Evolutionary conservation across 805 yeast species (phyloP).

Genomic region (Candida mattraensis): DNA sequence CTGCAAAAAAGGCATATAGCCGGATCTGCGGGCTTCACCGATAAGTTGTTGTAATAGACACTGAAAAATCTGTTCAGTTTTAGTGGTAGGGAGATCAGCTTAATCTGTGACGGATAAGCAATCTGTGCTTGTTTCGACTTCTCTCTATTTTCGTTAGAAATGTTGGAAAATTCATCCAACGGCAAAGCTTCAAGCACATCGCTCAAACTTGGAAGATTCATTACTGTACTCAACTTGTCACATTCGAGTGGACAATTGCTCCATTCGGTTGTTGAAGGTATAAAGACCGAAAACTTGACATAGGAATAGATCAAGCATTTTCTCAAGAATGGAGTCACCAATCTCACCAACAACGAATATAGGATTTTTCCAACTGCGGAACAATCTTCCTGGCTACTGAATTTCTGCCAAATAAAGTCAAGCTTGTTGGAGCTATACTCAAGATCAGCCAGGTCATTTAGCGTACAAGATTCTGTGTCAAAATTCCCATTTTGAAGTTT

Average conservation of each 20-base stretch:
- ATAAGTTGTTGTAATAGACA: constrained; percentile 47
- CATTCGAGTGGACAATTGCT: constrained; percentile 44
- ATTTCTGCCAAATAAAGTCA: constrained; percentile 14
- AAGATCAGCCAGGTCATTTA: constrained; percentile 15
- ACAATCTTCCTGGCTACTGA: constrained; percentile 29
- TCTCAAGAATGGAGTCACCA: constrained; percentile 65
- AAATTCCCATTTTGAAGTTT: constrained; percentile 12
- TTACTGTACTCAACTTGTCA: constrained; percentile 48
- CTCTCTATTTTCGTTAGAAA: constrained; percentile 9
- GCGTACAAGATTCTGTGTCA: constrained; percentile 4
- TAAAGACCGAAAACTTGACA: constrained; percentile 49
- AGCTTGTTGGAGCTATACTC: constrained; percentile 16
- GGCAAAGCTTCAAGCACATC: constrained; percentile 21
- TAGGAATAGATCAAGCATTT: constrained; percentile 56
- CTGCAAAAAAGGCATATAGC: constrained; percentile 89
- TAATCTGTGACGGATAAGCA: constrained; percentile 66
- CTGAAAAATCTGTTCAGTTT: constrained; percentile 71
- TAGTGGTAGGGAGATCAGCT: constrained; percentile 62
- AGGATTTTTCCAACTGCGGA: constrained; percentile 39
- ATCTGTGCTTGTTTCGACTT: constrained; percentile 27
- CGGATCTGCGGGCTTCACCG: constrained; percentile 59
- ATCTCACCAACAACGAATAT: constrained; percentile 54
- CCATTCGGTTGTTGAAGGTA: constrained; percentile 28
- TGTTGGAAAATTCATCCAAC: constrained; percentile 12
- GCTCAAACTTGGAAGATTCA: constrained; percentile 46